Evolutionary conservation across 176 grass and related monocot species (phyloP).

Genomic region (Carex littledalei): DNA sequence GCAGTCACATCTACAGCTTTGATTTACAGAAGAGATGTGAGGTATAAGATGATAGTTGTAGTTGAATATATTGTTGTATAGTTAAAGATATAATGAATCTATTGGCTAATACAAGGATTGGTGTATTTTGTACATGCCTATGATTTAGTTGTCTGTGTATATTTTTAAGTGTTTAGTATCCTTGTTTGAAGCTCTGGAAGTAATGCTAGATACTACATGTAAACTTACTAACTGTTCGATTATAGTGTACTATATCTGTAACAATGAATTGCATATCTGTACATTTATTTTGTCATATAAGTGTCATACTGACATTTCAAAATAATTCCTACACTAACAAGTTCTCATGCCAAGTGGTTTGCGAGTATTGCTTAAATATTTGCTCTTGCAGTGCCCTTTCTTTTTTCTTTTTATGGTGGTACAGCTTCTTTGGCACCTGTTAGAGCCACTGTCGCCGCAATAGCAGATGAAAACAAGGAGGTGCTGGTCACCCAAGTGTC

Average conservation of each 20-base stretch:
- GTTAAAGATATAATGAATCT: not conserved
- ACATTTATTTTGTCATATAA: not conserved
- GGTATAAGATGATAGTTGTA: not conserved
- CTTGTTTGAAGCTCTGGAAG: not conserved
- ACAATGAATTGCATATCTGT: not conserved
- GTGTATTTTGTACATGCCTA: not conserved
- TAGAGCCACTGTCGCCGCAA: no score
- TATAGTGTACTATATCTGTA: not conserved
- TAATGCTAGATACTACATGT: not conserved
- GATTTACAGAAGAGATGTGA: not conserved
- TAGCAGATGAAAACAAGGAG: no score
- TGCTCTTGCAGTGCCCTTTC: not conserved
- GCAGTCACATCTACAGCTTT: not conserved
- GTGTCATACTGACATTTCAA: not conserved
- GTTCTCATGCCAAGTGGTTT: not conserved
- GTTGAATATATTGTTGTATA: not conserved
- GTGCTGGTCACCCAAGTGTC: no score
- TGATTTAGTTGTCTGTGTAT: no score
- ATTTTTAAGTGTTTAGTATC: not conserved
- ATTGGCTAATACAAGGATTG: not conserved
- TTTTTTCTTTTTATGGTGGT: no score
- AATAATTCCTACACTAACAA: not conserved
- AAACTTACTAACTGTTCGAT: not conserved
- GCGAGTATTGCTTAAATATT: not conserved
- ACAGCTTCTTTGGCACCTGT: no score